Conservation (phyloP, 2,329 filamentous ascomycete species). For the Botrytis pseudocinerea region DNA sequence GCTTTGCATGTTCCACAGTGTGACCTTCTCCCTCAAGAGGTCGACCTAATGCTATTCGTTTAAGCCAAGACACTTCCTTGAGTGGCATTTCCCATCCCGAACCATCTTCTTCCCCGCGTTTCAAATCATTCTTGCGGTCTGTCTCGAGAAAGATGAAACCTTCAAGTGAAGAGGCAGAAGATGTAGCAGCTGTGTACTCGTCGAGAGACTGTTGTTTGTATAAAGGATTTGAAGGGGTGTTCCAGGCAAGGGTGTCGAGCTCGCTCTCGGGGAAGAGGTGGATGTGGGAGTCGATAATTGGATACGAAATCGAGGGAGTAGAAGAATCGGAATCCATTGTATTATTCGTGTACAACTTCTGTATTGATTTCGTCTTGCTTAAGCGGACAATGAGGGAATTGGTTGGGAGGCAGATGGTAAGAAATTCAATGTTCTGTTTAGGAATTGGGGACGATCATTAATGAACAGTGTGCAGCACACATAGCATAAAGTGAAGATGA, state of each 20-base stretch:
- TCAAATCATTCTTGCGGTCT: slow-evolving; percentile 66
- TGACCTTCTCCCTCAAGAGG: slow-evolving; percentile 61
- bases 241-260: slow-evolving; percentile 68
- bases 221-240: slow-evolving; percentile 56
- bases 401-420: neutral
- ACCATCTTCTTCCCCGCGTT: slow-evolving; percentile 47
- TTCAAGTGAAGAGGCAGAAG: slow-evolving; percentile 47
- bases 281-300: slow-evolving; percentile 86
- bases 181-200: slow-evolving; percentile 38
- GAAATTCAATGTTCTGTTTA: neutral
- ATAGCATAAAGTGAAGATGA: neutral
- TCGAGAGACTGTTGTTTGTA: slow-evolving; percentile 37
- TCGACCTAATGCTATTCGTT: slow-evolving; percentile 62
- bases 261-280: slow-evolving; percentile 79
- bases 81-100: slow-evolving; percentile 68
- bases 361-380: neutral
- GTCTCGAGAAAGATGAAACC: slow-evolving; percentile 85
- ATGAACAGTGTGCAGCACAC: neutral
- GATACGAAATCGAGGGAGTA: slow-evolving; percentile 36
- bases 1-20: slow-evolving; percentile 48
- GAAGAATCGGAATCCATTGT: slow-evolving; percentile 33
- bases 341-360: neutral
- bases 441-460: neutral
- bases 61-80: slow-evolving; percentile 69
- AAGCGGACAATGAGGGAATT: neutral